Evolutionary conservation across 139 green algal genomes (phyloP).

Genomic region (Micromonas commoda): DNA sequence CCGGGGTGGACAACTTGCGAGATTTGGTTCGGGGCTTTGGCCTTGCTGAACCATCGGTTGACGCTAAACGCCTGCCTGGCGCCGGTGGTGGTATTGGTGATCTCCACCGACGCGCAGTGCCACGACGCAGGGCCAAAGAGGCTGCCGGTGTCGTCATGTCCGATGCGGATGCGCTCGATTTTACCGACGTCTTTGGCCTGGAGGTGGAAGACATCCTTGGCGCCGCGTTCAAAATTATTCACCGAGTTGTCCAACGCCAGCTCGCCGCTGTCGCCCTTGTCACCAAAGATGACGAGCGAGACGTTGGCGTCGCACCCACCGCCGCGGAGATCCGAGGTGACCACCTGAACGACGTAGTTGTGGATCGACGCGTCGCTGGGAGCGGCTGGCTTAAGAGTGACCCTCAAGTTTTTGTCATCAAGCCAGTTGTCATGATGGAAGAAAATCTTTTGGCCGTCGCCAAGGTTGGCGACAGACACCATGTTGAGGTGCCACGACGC

Average conservation of each 20-base stretch:
- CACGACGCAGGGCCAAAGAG: conserved; percentile 46
- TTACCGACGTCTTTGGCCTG: conserved; percentile 43
- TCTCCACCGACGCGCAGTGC: conserved; percentile 57
- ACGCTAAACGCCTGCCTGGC: conserved; percentile 28
- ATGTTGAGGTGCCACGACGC: conserved; percentile 58
- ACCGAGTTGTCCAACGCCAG: conserved; percentile 9
- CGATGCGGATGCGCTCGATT: conserved; percentile 42
- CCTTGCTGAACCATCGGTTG: conserved; percentile 29
- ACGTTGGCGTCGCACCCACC: conserved; percentile 55
- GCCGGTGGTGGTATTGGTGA: conserved; percentile 37
- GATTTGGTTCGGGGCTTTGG: conserved; percentile 30
- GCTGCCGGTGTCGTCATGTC: conserved; percentile 60
- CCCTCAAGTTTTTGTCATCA: background rate
- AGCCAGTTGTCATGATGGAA: conserved; percentile 19
- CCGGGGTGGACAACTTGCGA: conserved; percentile 5
- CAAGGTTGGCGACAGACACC: conserved; percentile 49
- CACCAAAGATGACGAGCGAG: conserved; percentile 40
- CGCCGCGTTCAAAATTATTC: conserved; percentile 37
- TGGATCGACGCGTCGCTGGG: background rate
- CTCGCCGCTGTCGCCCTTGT: conserved; percentile 33
- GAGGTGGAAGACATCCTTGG: conserved; percentile 45
- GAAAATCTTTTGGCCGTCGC: conserved; percentile 34
- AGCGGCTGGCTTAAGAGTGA: background rate
- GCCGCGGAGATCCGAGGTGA: conserved; percentile 50
- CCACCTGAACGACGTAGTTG: background rate